Base-by-base conservation (phyloP, 1,284 basidiomycete species). In the Pseudozyma sp. region DNA sequence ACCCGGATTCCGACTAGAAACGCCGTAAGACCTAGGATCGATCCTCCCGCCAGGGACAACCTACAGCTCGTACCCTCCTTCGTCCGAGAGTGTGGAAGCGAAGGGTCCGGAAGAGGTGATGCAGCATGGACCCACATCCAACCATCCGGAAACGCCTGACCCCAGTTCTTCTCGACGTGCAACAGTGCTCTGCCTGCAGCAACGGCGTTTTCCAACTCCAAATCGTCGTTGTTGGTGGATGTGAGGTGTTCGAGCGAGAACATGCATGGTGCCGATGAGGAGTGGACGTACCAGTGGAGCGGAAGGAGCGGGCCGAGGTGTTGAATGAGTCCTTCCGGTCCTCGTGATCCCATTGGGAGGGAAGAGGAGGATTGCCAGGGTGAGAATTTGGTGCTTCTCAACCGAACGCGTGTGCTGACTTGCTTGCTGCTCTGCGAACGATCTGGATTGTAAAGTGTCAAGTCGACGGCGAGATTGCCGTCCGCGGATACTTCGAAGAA, bases 231-330 rank as follows among this genome's bases (percentile, higher is more conserved):
- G 2, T 24, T 19, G 19, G 24, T 24, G 6, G 17, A 30, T 7
- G 37, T 19, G 11, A 65, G 31, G 37, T 74, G 66, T 53, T 74
- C 61, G 35, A 74, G 39, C 1, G 54, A 54, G 39, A 69, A 74
- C n/a, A 46, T 56, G 1, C 62, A 54, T 0, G 71, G 71, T 1
- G 66, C 45, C 0, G 47, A 37, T 2, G 66, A 49, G 0, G 71
- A 53, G 19, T 74, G 71, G 7, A 74, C 71, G 35, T 74, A 74
- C 71, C 71, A 74, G 44, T 74, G 71, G 17, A 74, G 44, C 1
- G 71, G 71, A 0, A 74, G 40, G 1, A 60, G 3, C 4, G 45
- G 14, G 3, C 71, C 71, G 11, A 74, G 56, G 29, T 74, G 71
- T 40, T 74, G 71, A 14, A 74, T 49, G 46, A 39, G 54, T 5